phyloP scores from a whole-genome alignment of 176 grass and related monocot species.

The Miscanthus lutarioriparius region DNA sequence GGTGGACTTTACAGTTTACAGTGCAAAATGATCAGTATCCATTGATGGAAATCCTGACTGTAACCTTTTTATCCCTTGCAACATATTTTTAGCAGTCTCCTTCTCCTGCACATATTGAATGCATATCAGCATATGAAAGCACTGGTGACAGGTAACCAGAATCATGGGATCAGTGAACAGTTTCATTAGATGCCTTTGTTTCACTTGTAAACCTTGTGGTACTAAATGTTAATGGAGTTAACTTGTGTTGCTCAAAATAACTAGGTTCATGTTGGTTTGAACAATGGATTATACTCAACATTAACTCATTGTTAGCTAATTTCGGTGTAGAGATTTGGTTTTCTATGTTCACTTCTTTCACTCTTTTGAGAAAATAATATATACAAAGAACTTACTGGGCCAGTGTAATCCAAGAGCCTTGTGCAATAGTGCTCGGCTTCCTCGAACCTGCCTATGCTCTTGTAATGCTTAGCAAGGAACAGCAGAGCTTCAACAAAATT shows the following conservation, averaged over 20 bases:
- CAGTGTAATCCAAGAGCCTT: conserved; percentile 90
- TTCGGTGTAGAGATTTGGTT: background rate
- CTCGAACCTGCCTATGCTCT: conserved; percentile 65
- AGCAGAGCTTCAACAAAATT: conserved; percentile 88
- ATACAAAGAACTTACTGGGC: conserved; percentile 66
- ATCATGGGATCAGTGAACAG: conserved; percentile 7
- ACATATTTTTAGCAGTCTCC: conserved; percentile 79
- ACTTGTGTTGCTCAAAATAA: conserved; percentile 13
- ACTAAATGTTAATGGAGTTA: conserved; percentile 18
- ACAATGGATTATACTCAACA: conserved; percentile 1
- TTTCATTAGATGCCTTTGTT: conserved; percentile 19
- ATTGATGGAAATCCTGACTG: conserved; percentile 62
- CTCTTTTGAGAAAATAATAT: background rate
- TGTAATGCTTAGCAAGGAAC: conserved; percentile 90
- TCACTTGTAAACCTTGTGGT: background rate
- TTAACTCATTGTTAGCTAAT: conserved; percentile 5
- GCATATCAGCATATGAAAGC: conserved; percentile 12
- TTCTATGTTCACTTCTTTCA: conserved; percentile 8
- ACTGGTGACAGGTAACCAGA: conserved; percentile 14
- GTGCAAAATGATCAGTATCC: conserved; percentile 72
- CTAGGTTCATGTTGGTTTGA: background rate
- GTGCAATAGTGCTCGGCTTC: conserved; percentile 89
- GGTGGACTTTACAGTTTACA: conserved; percentile 41
- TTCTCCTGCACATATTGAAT: conserved; percentile 70
- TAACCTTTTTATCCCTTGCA: conserved; percentile 67